Base-by-base conservation (phyloP, 2,329 filamentous ascomycete genomes). In the Colletotrichum karsti region DNA sequence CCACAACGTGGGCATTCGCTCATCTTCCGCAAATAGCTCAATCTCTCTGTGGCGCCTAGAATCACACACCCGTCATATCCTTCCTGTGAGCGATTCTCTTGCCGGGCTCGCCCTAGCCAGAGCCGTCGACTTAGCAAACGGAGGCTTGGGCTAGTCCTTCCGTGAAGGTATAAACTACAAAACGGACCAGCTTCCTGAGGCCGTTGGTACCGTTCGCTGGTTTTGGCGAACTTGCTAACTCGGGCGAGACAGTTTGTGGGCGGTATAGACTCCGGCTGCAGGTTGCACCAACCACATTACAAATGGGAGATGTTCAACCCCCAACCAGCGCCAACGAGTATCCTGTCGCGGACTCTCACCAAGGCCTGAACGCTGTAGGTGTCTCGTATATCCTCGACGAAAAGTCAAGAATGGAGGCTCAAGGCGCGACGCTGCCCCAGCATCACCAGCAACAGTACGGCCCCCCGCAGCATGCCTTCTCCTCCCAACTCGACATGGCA, bases 401-500 rank as follows among this genome's bases (percentile, higher is more conserved):
- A 18, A 51, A 61, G 20, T 26, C 48, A 12, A 37, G 33, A 12
- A 64, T 62, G 54, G 69, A 69, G 26, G 42, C 69, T 62, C 66
- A 66, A 41, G 54, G 68, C 69, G 30, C 72, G 61, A 67, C 62
- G 68, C 39, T 55, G 66, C 33, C 74, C 73, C 67, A 71, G 37
- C 64, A 69, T 10, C 56, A 70, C 44, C 73, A 35, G 15, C 72
- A 72, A 48, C 68, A 77, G 10, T 75, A 78, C 69, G 72, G 71
- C 18, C 72, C 75, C 18, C 72, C 78, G 4, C 80, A 81, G 61
- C 78, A 82, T 74, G 73, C 79, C 3, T 84, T 83, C 70, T 75
- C 79, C 18, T 74, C 77, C 30, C 83, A 85, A 62, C 77, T 82
- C 70, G 81, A 83, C 61, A 82, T 84, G 79, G 70, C 77, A 48